A percentile compares a stretch with the other conserved stretches of the same genome.
phyloP scores from a whole-genome alignment of 495 filamentous ascomycete species.

The Talaromyces adpressus region DNA sequence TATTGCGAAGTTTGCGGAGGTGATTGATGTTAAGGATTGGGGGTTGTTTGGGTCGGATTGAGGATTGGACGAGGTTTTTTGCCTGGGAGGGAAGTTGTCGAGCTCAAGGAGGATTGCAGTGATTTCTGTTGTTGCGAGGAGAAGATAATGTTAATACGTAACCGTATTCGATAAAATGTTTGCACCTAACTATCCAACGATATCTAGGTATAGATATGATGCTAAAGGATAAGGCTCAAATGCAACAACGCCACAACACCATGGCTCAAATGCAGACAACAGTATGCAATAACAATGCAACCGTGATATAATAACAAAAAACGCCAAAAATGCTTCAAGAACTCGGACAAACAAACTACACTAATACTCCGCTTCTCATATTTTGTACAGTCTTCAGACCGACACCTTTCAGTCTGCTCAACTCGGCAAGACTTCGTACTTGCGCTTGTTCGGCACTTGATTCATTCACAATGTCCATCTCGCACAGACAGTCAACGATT shows the following conservation, averaged over 20 bases:
- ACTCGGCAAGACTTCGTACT: slow-evolving; percentile 35
- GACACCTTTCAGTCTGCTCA: slow-evolving; percentile 45
- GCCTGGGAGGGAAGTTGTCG: not conserved
- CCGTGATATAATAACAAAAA: not conserved
- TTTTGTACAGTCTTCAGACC: slow-evolving; percentile 46
- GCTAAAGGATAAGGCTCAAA: not conserved
- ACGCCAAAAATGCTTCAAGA: slow-evolving; percentile 10
- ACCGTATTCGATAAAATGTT: not conserved
- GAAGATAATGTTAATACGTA: not conserved
- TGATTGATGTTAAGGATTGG: slow-evolving; percentile 77
- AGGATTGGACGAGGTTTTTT: not conserved
- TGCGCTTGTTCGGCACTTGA: slow-evolving; percentile 16
- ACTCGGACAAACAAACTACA: slow-evolving; percentile 12
- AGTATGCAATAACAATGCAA: slow-evolving; percentile 4
- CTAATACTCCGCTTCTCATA: slow-evolving; percentile 44
- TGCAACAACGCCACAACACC: slow-evolving; percentile 3
- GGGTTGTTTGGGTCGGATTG: slow-evolving; percentile 53
- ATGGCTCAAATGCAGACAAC: slow-evolving; percentile 1
- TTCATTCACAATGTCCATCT: slow-evolving; percentile 32
- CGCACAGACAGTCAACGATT: slow-evolving; percentile 45
- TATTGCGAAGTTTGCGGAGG: slow-evolving; percentile 56
- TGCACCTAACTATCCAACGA: not conserved
- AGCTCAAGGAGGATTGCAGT: not conserved
- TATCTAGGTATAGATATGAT: not conserved
- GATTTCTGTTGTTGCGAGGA: not conserved